These are phyloP conservation scores for Calonectria leucothoes DNA, from an alignment of 2,329 filamentous ascomycete genomes.

Conservation along the genomic window DNA sequence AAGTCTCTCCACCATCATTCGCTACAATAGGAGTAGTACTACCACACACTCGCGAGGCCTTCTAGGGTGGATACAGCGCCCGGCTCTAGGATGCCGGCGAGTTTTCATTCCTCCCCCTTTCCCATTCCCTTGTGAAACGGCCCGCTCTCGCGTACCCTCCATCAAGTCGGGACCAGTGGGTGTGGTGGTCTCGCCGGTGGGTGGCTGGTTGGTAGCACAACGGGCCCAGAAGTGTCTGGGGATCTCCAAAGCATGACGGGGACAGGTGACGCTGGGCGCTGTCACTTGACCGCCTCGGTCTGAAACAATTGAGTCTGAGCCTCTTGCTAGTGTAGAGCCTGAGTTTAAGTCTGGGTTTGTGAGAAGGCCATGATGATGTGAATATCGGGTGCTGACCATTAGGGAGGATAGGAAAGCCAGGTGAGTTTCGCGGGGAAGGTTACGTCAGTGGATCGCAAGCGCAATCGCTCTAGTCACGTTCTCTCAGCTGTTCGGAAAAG, in stretches of 20 bases:
- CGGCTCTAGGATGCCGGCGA: background rate
- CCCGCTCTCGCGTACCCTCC: slow-evolving; percentile 42
- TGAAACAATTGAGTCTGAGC: slow-evolving; percentile 25
- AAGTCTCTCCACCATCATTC: background rate
- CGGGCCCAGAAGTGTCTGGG: slow-evolving; percentile 25
- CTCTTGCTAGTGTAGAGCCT: slow-evolving; percentile 11
- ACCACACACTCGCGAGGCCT: background rate
- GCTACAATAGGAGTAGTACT: background rate
- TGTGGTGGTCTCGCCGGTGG: slow-evolving; percentile 24
- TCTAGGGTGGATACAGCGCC: background rate
- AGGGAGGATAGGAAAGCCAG: background rate
- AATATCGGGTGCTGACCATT: background rate
- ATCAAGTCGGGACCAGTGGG: slow-evolving; percentile 17
- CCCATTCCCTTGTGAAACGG: slow-evolving; percentile 39
- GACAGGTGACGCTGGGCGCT: slow-evolving; percentile 24
- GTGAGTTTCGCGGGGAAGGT: slow-evolving; percentile 16
- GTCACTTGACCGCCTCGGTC: slow-evolving; percentile 30
- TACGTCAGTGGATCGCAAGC: slow-evolving; percentile 15
- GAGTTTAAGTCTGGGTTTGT: background rate
- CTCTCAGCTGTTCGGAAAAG: background rate
- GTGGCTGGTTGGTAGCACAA: slow-evolving; percentile 27
- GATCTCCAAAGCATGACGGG: slow-evolving; percentile 23
- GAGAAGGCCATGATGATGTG: background rate
- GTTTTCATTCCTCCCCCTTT: slow-evolving; percentile 23
- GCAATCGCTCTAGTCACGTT: slow-evolving; percentile 8